Percentiles rank a stretch among this genome's conserved stretches.
phyloP scores from a whole-genome alignment of 2,329 filamentous ascomycete species.

The Podosphaera xanthii region DNA sequence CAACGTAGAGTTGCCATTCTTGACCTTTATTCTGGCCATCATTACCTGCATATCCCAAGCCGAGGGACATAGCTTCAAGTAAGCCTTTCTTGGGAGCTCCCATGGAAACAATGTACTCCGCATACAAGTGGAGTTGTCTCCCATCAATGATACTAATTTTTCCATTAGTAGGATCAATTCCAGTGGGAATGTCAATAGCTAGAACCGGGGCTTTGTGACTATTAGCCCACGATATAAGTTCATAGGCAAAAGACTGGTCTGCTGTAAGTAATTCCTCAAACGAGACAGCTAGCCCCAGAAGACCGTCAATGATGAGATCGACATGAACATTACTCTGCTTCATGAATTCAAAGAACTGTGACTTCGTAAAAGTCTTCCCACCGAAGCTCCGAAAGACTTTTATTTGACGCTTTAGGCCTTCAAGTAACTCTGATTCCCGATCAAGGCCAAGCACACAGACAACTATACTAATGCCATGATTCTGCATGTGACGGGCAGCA shows the following conservation, averaged over 20 bases:
- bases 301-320: slow-evolving; percentile 68
- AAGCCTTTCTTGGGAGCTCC: slow-evolving; percentile 73
- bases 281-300: slow-evolving; percentile 66
- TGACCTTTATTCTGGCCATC: slow-evolving; percentile 6
- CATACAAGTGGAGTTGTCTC: slow-evolving; percentile 54
- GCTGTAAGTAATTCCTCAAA: slow-evolving; percentile 73
- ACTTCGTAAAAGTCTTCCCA: slow-evolving; percentile 42
- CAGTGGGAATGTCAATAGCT: slow-evolving; percentile 77
- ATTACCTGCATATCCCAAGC: background rate
- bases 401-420: slow-evolving; percentile 59
- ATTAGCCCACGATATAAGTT: slow-evolving; percentile 86
- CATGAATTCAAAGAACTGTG: slow-evolving; percentile 36
- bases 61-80: slow-evolving; percentile 39
- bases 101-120: slow-evolving; percentile 64
- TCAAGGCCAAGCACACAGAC: slow-evolving; percentile 72
- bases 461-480: slow-evolving; percentile 59
- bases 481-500: slow-evolving; percentile 66
- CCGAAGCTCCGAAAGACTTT: slow-evolving; percentile 68
- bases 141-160: slow-evolving; percentile 46
- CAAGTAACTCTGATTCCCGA: slow-evolving; percentile 56
- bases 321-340: slow-evolving; percentile 38
- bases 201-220: slow-evolving; percentile 63
- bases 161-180: slow-evolving; percentile 60
- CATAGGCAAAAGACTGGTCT: slow-evolving; percentile 64
- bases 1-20: slow-evolving; percentile 60